phyloP scores from a whole-genome alignment of 306 rosid species.

The Alnus glutinosa region DNA sequence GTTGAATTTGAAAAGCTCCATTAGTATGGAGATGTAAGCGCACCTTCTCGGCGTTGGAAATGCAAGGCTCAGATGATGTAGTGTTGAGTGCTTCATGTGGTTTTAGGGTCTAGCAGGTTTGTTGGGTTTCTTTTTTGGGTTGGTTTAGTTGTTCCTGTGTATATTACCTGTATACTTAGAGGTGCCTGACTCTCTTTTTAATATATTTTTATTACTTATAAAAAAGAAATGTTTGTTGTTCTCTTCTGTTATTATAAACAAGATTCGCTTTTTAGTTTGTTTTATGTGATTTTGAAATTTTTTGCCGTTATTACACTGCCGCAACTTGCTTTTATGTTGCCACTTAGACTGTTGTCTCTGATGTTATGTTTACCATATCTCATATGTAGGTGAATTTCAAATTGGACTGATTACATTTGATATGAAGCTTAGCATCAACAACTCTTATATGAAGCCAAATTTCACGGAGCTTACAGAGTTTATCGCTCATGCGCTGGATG shows the following conservation, averaged over 20 bases:
- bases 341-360: conserved; percentile 12
- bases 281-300: neutral
- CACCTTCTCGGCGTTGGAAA: too few relatives aligned
- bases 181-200: too few relatives aligned
- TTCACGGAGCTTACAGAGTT: conserved; percentile 52
- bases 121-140: too few relatives aligned
- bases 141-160: too few relatives aligned
- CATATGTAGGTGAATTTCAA: conserved; percentile 52
- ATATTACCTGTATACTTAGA: too few relatives aligned
- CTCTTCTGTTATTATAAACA: neutral
- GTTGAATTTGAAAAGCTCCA: too few relatives aligned
- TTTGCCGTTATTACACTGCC: neutral
- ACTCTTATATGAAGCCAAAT: conserved; percentile 64
- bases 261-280: neutral
- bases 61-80: too few relatives aligned
- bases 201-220: too few relatives aligned
- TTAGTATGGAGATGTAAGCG: too few relatives aligned
- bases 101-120: too few relatives aligned
- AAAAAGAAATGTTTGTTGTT: neutral
- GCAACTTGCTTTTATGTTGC: neutral
- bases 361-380: conserved; percentile 14
- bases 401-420: conserved; percentile 66
- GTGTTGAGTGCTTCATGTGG: too few relatives aligned
- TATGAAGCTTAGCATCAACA: conserved; percentile 67
- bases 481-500: conserved; percentile 72